Evolutionary conservation across 2,329 filamentous ascomycete genomes (phyloP).

Genomic region (Coniochaeta sp.): DNA sequence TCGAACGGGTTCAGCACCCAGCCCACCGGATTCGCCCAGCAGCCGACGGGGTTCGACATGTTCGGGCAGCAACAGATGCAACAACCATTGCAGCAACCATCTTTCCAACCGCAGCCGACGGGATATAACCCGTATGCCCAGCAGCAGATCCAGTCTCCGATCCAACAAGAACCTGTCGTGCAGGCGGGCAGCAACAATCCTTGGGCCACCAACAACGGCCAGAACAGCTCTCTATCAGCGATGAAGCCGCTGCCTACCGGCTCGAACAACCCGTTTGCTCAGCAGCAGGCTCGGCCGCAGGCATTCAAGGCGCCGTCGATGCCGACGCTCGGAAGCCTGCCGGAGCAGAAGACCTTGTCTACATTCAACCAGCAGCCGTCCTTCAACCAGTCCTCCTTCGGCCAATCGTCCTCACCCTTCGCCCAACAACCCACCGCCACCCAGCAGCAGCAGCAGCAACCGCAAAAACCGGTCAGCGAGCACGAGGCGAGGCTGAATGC

Average conservation of each 20-base stretch:
- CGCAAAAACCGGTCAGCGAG: constrained; percentile 50
- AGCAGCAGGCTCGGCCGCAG: constrained; percentile 42
- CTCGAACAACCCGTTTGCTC: constrained; percentile 94
- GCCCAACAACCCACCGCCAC: constrained; percentile 31
- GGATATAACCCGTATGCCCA: constrained; percentile 24
- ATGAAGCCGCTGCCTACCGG: constrained; percentile 82
- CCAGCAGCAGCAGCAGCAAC: constrained; percentile 27
- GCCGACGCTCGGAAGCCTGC: constrained; percentile 66
- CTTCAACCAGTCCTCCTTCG: background rate
- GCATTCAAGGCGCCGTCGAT: constrained; percentile 50
- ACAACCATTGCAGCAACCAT: constrained; percentile 19
- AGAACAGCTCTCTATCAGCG: constrained; percentile 45
- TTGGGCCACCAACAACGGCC: constrained; percentile 61
- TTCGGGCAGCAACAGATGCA: constrained; percentile 27
- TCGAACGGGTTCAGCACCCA: constrained; percentile 62
- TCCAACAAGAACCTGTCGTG: constrained; percentile 50
- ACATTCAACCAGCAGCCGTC: constrained; percentile 36
- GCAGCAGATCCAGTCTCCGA: constrained; percentile 28
- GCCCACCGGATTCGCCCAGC: constrained; percentile 48
- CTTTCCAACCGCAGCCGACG: constrained; percentile 36
- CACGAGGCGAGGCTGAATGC: constrained; percentile 75
- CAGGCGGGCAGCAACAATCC: constrained; percentile 90
- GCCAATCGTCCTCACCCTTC: constrained; percentile 29
- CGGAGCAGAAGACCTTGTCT: constrained; percentile 74
- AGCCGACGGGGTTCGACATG: constrained; percentile 24